Evolutionary conservation across 352 stramenopile genomes (phyloP).

Genomic region (Phytophthora vignae): DNA sequence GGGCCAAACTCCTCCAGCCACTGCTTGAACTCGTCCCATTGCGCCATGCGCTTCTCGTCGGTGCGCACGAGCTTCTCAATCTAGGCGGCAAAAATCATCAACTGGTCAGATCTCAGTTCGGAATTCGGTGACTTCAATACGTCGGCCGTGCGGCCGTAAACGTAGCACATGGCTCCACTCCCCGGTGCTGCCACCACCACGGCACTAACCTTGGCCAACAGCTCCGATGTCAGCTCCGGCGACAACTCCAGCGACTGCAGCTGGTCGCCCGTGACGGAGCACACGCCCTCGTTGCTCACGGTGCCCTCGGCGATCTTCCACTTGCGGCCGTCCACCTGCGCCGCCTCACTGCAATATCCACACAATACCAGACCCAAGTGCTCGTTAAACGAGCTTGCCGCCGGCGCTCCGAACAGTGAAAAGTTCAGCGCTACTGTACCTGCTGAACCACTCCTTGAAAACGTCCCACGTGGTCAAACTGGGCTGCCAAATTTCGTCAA

Average conservation of each 20-base stretch:
- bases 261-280: conserved; percentile 65
- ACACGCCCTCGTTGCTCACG: conserved; percentile 62
- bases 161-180: conserved; percentile 24
- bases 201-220: conserved; percentile 70
- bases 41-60: conserved; percentile 68
- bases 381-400: conserved; percentile 7
- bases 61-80: conserved; percentile 83
- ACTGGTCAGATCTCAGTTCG: conserved; percentile 19
- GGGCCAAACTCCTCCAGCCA: conserved; percentile 76
- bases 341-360: conserved; percentile 56
- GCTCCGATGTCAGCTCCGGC: conserved; percentile 42
- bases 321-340: conserved; percentile 58
- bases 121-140: not conserved
- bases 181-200: not conserved
- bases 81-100: conserved; percentile 39
- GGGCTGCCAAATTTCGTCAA: conserved; percentile 66
- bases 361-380: conserved; percentile 13
- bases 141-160: conserved; percentile 19
- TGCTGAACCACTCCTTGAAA: conserved; percentile 78
- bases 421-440: conserved; percentile 34
- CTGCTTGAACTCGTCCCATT: conserved; percentile 87
- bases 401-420: conserved; percentile 4
- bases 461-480: conserved; percentile 59
- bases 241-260: conserved; percentile 77
- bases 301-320: conserved; percentile 68